Conservation (phyloP, 371 early-diverging fungal genomes). For the Batrachochytrium dendrobatidis region DNA sequence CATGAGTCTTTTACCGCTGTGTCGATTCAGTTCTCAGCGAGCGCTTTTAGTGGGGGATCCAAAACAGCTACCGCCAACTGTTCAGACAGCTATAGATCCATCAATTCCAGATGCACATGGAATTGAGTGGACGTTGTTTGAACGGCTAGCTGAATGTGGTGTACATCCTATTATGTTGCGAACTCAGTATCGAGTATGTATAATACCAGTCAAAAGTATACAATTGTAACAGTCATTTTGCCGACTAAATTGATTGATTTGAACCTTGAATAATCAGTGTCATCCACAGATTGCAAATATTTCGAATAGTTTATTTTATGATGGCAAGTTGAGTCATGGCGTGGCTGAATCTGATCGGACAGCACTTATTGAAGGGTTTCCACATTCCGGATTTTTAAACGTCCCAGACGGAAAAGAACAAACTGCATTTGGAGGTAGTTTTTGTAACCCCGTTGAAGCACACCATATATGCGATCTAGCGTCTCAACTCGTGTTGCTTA, state of each 20-base stretch:
- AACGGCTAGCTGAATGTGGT: no score
- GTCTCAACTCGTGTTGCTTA: neutral
- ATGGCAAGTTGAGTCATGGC: conserved; percentile 37
- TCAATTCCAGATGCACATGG: no score
- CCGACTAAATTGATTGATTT: neutral
- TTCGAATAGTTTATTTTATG: conserved; percentile 77
- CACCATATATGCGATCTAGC: neutral
- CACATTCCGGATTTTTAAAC: conserved; percentile 65
- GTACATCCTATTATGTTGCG: conserved; percentile 56
- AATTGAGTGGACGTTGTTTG: no score
- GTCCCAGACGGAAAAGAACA: conserved; percentile 28
- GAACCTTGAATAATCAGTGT: conserved; percentile 43
- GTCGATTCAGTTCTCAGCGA: no score
- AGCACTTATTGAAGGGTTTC: conserved; percentile 36
- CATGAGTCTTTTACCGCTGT: conserved; percentile 72
- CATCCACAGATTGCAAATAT: conserved; percentile 73
- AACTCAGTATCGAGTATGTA: conserved; percentile 76
- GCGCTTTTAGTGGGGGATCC: no score
- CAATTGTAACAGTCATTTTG: conserved; percentile 1
- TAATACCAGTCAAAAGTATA: conserved; percentile 5
- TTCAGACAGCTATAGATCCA: conserved; percentile 47
- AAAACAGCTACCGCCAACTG: conserved; percentile 79
- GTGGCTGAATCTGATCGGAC: conserved; percentile 7
- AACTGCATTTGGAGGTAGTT: conserved; percentile 29
- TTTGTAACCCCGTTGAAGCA: conserved; percentile 51